Conservation (phyloP, 169 alveolate species). For the Cryptosporidium andersoni region DNA sequence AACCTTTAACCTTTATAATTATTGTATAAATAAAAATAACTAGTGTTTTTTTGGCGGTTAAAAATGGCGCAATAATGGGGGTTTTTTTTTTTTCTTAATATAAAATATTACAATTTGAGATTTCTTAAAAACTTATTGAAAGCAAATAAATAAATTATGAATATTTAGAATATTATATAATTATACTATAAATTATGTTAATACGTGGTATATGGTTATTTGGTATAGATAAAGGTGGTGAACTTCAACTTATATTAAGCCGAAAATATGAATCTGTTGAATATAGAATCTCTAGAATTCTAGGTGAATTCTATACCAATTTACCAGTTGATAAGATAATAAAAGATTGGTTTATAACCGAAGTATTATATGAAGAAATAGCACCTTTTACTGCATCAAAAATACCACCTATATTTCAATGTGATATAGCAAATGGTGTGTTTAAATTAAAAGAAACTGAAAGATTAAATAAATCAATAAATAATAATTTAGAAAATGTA, state of each 20-base stretch:
- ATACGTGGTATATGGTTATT: conserved; percentile 57
- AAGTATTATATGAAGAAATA: conserved; percentile 28
- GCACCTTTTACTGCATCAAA: conserved; percentile 13
- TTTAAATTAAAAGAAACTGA: conserved; percentile 17
- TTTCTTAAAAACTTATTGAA: background rate
- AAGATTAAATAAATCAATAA: background rate
- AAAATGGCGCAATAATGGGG: too few species aligned
- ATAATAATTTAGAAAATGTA: background rate
- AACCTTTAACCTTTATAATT: background rate
- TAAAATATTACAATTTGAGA: background rate
- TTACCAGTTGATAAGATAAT: conserved; percentile 36
- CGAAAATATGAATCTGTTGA: conserved; percentile 36
- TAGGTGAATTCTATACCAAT: conserved; percentile 1
- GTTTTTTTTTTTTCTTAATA: too few species aligned
- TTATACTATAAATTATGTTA: conserved; percentile 9
- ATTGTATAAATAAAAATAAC: background rate
- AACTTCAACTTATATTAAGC: conserved; percentile 25
- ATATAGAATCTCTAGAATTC: conserved; percentile 4
- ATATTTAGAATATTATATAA: background rate
- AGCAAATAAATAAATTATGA: background rate
- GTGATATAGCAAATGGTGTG: conserved; percentile 1
- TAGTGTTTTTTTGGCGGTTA: background rate
- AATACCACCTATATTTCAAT: conserved; percentile 10
- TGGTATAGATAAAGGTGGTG: conserved; percentile 8
- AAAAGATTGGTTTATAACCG: conserved; percentile 30